Evolutionary conservation across 1,284 basidiomycete species (phyloP), one percentile per base, ranked within the genome.

Genomic region (Microbotryomycetes sp.): DNA sequence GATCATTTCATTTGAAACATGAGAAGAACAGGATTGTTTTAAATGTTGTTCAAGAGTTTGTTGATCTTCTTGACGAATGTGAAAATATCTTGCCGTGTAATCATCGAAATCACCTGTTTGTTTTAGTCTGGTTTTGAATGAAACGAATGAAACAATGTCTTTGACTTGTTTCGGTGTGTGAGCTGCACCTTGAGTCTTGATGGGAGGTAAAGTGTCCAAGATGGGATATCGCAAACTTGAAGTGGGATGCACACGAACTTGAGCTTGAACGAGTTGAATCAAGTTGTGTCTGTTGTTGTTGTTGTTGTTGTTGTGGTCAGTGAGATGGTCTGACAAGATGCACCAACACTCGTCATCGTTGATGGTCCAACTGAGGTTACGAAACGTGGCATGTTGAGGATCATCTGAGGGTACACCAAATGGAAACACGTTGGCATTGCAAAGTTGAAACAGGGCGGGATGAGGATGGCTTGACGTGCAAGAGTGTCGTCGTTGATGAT

Each of bases 51-150:
- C 78, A 4, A 91, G 78, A 0, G 89, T 92, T 57, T 83, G 73
- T 36, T 81, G 80, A 72, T 93, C 89, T 72, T 87, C 88, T 45
- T 93, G 90, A 22, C 87, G 80, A 45, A 92, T 67, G 15, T 88
- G 86, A 25, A 89, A 90, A 73, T 93, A 97, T 3, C 91, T 84
- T 1, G 90, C 89, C 0, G 89, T 89, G 73, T 87, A 94, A 76
- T 96, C 92, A 64, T 87, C 87, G 75, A 96, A 97, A n/a, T 82
- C 88, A 6, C 86, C 81, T 0, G 81, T 76, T 0, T 29, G 45
- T n/a, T 49, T 78, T 7, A 73, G 52, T 15, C 71, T 49, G 1
- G 71, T 72, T 32, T 65, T 67, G 62, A 72, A 71, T 12, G 59
- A 56, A 6, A 72, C 71, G 49, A 67, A 49, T 46, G 68, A 54